Evolutionary conservation across 192 early-diverging fungal species (phyloP).

Genomic region (Diversispora eburnea): DNA sequence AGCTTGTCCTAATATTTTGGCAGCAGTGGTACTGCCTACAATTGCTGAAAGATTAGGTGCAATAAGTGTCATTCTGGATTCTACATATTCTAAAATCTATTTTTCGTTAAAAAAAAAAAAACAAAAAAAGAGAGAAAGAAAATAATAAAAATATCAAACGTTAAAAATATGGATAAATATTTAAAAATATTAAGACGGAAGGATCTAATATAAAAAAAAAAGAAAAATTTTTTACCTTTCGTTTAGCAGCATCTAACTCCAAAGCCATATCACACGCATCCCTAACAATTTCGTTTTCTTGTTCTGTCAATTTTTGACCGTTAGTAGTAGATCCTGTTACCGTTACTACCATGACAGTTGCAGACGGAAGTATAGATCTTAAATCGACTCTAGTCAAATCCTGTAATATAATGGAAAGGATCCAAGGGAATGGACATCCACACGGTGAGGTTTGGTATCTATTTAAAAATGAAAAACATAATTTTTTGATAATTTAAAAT

Average conservation of each 20-base stretch:
- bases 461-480: constrained; percentile 19
- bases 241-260: constrained; percentile 67
- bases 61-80: constrained; percentile 85
- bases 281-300: constrained; percentile 60
- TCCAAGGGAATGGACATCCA: constrained; percentile 7
- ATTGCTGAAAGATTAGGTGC: constrained; percentile 91
- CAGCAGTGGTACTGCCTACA: constrained; percentile 81
- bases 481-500: neutral
- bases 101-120: constrained; percentile 23
- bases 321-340: constrained; percentile 85
- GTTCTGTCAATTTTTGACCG: constrained; percentile 59
- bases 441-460: constrained; percentile 6
- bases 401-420: constrained; percentile 23
- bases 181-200: neutral
- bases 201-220: too few species aligned
- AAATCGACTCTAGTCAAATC: constrained; percentile 83
- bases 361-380: constrained; percentile 72
- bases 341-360: constrained; percentile 86
- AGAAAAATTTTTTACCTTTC: constrained; percentile 42
- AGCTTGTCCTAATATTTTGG: constrained; percentile 84
- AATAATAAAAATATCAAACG: too few species aligned
- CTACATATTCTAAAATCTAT: constrained; percentile 84
- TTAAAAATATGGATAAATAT: neutral
- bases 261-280: constrained; percentile 79
- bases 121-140: too few species aligned